Evolutionary conservation across 768 basidiomycete species (phyloP).

Genomic region (Pulveroboletus sp.): DNA sequence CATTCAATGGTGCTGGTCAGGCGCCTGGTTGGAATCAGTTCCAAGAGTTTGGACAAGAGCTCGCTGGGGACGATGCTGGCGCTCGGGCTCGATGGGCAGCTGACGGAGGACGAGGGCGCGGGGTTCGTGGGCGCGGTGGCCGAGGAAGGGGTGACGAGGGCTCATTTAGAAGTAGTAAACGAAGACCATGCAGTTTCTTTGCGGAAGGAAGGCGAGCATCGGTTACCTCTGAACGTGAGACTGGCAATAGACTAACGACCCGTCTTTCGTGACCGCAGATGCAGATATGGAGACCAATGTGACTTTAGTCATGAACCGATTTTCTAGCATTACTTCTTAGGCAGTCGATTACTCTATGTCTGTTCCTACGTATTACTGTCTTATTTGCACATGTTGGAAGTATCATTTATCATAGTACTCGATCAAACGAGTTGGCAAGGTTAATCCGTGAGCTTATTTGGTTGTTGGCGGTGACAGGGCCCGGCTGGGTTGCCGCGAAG

Average conservation of each 20-base stretch:
- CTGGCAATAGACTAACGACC: slow-evolving; percentile 35
- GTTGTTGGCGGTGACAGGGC: background rate
- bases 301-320: slow-evolving; percentile 72
- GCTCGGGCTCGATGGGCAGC: slow-evolving; percentile 44
- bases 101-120: slow-evolving; percentile 51
- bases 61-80: slow-evolving; percentile 42
- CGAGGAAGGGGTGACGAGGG: slow-evolving; percentile 54
- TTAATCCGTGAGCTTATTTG: slow-evolving; percentile 19
- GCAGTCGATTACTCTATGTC: background rate
- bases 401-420: background rate
- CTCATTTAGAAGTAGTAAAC: slow-evolving; percentile 76
- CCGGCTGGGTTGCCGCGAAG: slow-evolving; percentile 8
- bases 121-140: slow-evolving; percentile 58
- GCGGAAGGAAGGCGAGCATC: slow-evolving; percentile 89
- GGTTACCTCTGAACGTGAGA: slow-evolving; percentile 34
- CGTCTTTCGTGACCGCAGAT: slow-evolving; percentile 60
- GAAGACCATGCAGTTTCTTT: slow-evolving; percentile 90
- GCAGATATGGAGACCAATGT: slow-evolving; percentile 86
- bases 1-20: slow-evolving; percentile 37
- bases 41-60: slow-evolving; percentile 45
- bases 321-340: slow-evolving; percentile 21
- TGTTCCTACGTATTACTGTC: background rate
- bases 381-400: slow-evolving; percentile 15
- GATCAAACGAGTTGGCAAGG: background rate
- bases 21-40: slow-evolving; percentile 43